Evolutionary conservation across 2,329 filamentous ascomycete genomes (phyloP), one percentile per base, ranked within the genome.

Genomic region (Aspergillus pseudotamarii): DNA sequence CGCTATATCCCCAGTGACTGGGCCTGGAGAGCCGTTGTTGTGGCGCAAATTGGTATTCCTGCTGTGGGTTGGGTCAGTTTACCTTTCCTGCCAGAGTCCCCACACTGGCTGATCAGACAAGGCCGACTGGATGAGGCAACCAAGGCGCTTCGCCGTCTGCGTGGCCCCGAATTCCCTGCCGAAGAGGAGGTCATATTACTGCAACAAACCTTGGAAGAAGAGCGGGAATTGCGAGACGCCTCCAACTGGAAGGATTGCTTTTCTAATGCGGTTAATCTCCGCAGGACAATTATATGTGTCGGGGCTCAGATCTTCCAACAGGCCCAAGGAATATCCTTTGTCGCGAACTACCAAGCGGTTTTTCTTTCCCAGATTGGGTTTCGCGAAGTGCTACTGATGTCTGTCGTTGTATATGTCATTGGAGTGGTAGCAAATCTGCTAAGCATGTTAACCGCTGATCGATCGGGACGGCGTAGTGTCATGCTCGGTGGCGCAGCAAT

Each of bases 301-400:
- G 60, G 60, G 6, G 28, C 34, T 28, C 60, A 62, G 26, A 16
- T 48, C 48, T 59, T 62, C 41, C 60, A 62, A 19, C 60, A 62
- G 34, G 50, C 38, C 3, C 60, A 62, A 38, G 60, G 60, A 10
- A 62, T 48, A 41, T 59, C 56, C 11, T 62, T 62, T 21, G 50
- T 62, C 6, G 36, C 51, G 38, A 65, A 58, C 56, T 72, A 58
- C 61, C 63, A 43, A 50, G 62, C 45, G 62, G 62, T 60, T 45
- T 66, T 64, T 21, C 56, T 66, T 14, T 55, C 64, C 23, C 58
- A 66, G 28, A 53, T 62, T 28, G 63, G 63, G 2, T 59, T 64
- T 43, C 50, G 32, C 34, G 43, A 61, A 14, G 53, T 58, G 12
- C 50, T 62, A 2, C 58, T 64, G 26, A 60, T 64, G 38, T 46